phyloP scores from a whole-genome alignment of 495 filamentous ascomycete species.

The Lepraria neglecta region DNA sequence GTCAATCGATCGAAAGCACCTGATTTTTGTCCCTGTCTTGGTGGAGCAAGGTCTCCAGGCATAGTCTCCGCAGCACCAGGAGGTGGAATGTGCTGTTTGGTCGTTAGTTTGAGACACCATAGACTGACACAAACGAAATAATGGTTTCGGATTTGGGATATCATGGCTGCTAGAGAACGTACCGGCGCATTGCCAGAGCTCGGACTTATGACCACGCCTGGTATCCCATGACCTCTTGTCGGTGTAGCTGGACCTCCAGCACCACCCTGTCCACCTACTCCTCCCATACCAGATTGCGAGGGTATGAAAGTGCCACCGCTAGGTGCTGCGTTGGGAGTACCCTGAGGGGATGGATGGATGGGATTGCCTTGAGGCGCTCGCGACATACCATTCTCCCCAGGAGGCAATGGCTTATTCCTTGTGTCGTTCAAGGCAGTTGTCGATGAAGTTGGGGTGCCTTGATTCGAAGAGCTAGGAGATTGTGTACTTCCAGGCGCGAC shows the following conservation, averaged over 20 bases:
- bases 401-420: conserved; percentile 72
- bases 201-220: conserved; percentile 92
- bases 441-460: conserved; percentile 74
- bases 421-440: conserved; percentile 78
- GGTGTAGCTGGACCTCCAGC: conserved; percentile 62
- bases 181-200: conserved; percentile 65
- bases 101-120: conserved; percentile 32
- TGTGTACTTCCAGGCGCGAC: conserved; percentile 50
- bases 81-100: conserved; percentile 67
- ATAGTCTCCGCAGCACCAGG: conserved; percentile 95
- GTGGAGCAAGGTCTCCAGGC: conserved; percentile 94
- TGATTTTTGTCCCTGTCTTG: conserved; percentile 79
- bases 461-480: conserved; percentile 55
- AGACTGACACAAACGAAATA: no score
- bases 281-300: conserved; percentile 32
- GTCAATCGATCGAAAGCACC: conserved; percentile 86
- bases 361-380: conserved; percentile 40
- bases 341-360: conserved; percentile 34
- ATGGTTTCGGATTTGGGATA: neutral
- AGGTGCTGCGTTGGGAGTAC: conserved; percentile 36
- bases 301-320: conserved; percentile 32
- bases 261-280: conserved; percentile 35
- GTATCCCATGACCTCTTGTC: conserved; percentile 60
- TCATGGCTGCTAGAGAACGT: conserved; percentile 42
- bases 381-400: conserved; percentile 55